Percentiles rank a stretch among this genome's conserved stretches.
Evolutionary conservation across 192 early-diverging fungal species (phyloP).

Genomic region (Entophlyctis luteolus): DNA sequence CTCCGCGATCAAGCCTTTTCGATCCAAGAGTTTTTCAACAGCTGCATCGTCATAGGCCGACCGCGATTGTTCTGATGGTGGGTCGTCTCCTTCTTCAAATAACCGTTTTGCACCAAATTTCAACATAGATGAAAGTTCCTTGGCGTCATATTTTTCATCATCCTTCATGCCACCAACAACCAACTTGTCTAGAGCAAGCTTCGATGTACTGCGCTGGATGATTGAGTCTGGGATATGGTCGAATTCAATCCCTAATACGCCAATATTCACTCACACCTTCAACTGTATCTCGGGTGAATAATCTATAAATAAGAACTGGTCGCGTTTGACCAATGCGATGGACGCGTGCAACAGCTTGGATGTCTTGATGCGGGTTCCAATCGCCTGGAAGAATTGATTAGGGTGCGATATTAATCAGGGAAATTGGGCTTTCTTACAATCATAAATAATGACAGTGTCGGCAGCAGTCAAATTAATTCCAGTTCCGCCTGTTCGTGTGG

Average conservation of each 20-base stretch:
- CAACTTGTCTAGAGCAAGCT: slow-evolving; percentile 71
- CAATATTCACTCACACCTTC: no score
- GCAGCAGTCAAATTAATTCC: slow-evolving; percentile 72
- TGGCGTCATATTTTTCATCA: slow-evolving; percentile 46
- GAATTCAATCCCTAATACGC: no score
- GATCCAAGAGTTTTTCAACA: slow-evolving; percentile 60
- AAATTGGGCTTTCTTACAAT: slow-evolving; percentile 33
- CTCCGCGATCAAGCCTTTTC: slow-evolving; percentile 27
- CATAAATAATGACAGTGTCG: slow-evolving; percentile 72
- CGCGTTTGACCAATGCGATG: slow-evolving; percentile 71
- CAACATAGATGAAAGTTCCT: slow-evolving; percentile 62
- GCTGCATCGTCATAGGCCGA: slow-evolving; percentile 52
- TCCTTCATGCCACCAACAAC: slow-evolving; percentile 71
- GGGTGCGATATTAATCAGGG: neutral
- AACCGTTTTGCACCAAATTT: slow-evolving; percentile 66
- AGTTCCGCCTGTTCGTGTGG: slow-evolving; percentile 71
- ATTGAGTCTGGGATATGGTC: slow-evolving; percentile 56
- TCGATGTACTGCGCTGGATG: slow-evolving; percentile 68
- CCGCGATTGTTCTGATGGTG: slow-evolving; percentile 34
- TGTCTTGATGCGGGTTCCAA: slow-evolving; percentile 69
- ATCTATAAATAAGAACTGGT: slow-evolving; percentile 60
- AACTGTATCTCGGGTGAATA: slow-evolving; percentile 60
- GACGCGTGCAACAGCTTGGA: slow-evolving; percentile 70
- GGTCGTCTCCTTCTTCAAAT: slow-evolving; percentile 56
- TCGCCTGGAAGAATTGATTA: slow-evolving; percentile 41